Conservation (phyloP, 2,329 filamentous ascomycete species). For the Cercospora sojina region DNA sequence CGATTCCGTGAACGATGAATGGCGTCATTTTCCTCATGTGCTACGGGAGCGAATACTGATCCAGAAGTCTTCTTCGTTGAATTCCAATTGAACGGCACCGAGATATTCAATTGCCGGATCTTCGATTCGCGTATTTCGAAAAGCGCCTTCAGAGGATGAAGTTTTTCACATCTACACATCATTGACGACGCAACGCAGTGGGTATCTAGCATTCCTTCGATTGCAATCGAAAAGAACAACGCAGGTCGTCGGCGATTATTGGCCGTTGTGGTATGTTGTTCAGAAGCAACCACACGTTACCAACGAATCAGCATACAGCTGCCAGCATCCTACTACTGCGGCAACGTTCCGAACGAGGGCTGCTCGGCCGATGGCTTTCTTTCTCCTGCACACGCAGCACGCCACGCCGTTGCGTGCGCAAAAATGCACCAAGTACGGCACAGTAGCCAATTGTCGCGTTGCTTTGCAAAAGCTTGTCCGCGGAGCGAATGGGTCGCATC, state of each 20-base stretch:
- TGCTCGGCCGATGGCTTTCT: not conserved
- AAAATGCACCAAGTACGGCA: not conserved
- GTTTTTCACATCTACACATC: not conserved
- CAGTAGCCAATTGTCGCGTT: not conserved
- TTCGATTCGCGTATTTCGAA: not conserved
- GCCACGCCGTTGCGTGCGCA: not conserved
- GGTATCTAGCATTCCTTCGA: not conserved
- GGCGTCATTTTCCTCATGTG: not conserved
- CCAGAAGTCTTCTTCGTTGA: not conserved
- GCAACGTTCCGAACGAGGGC: not conserved
- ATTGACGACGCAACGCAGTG: not conserved
- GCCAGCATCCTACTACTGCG: not conserved
- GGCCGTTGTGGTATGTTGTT: not conserved
- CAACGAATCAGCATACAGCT: not conserved
- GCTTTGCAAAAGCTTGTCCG: conserved; percentile 3
- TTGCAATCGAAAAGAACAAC: not conserved
- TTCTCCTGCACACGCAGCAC: not conserved
- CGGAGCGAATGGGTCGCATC: not conserved
- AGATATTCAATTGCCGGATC: not conserved
- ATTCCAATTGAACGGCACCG: not conserved
- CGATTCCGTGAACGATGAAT: not conserved
- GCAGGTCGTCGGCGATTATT: not conserved
- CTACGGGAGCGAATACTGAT: not conserved
- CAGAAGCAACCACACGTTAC: not conserved
- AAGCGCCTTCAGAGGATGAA: not conserved